Percentiles rank a stretch among this genome's conserved stretches.
phyloP scores from a whole-genome alignment of 2,329 filamentous ascomycete species.

The Ilyonectria mors-panacis region DNA sequence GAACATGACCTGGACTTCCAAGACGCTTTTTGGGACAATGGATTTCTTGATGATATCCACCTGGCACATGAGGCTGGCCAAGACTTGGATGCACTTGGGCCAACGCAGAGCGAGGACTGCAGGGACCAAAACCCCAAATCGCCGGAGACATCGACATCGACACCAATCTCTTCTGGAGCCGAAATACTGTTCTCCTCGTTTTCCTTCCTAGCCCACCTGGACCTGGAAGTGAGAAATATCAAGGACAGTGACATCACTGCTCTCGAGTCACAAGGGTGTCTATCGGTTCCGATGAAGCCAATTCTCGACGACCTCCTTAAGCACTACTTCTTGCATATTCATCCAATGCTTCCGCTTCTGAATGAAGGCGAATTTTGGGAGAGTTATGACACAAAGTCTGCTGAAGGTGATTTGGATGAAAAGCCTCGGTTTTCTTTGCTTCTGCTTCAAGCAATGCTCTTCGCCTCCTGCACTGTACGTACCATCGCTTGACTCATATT shows the following conservation, averaged over 20 bases:
- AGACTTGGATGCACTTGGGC: not conserved
- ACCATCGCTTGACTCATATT: too few species aligned
- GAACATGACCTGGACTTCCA: not conserved
- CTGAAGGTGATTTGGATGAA: not conserved
- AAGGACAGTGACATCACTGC: not conserved
- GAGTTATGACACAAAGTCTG: not conserved
- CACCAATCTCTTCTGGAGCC: not conserved
- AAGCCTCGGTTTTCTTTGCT: not conserved
- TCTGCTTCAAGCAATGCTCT: constrained; percentile 8
- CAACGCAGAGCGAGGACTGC: not conserved
- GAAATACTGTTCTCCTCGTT: not conserved
- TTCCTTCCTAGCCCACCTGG: not conserved
- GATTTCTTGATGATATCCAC: not conserved
- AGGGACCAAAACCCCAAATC: not conserved
- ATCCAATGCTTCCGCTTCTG: constrained; percentile 7
- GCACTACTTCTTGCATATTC: constrained; percentile 9
- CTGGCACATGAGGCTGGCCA: not conserved
- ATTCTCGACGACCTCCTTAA: not conserved
- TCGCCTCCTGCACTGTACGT: constrained; percentile 3
- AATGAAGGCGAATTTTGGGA: constrained; percentile 1
- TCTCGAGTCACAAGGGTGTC: not conserved
- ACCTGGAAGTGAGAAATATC: not conserved
- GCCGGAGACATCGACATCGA: not conserved
- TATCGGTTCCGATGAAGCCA: not conserved
- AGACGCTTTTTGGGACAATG: not conserved